Percentiles rank a stretch among this genome's conserved stretches.
These are phyloP conservation scores for Aureobasidium sp. DNA, from an alignment of 2,329 filamentous ascomycete species.

Conservation along the genomic window DNA sequence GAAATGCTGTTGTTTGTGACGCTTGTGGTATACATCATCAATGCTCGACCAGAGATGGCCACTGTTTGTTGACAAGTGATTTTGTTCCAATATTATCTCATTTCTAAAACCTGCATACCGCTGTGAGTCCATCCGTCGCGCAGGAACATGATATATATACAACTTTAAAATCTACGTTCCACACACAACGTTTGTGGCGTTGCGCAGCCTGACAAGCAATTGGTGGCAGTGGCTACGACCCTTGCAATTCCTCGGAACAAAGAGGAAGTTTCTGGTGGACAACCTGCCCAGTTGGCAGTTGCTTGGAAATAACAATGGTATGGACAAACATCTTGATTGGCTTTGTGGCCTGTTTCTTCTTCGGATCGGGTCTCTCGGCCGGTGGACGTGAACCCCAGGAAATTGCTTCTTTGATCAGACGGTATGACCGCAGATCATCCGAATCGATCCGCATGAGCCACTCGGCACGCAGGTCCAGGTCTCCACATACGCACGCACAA, in stretches of 20 bases:
- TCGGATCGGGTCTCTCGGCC: neutral
- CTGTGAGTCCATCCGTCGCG: neutral
- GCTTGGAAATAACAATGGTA: neutral
- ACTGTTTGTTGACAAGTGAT: neutral
- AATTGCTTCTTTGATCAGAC: neutral
- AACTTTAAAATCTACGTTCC: neutral
- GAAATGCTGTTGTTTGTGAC: neutral
- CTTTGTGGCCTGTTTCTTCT: neutral
- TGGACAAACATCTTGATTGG: neutral
- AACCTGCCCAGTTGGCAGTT: neutral
- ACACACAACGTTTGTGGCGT: neutral
- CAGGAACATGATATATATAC: neutral
- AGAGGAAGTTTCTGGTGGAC: too few species aligned
- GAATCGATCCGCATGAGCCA: neutral
- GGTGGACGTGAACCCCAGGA: neutral
- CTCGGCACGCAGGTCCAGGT: neutral
- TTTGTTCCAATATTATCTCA: neutral
- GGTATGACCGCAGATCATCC: neutral
- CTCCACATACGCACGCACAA: neutral
- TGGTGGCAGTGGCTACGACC: neutral
- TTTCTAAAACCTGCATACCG: neutral
- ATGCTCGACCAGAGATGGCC: too few species aligned
- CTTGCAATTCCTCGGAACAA: neutral
- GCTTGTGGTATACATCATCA: neutral
- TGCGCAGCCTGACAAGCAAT: slow-evolving; percentile 3